phyloP scores from a whole-genome alignment of 106 monocot species.

The Vanilla planifolia region DNA sequence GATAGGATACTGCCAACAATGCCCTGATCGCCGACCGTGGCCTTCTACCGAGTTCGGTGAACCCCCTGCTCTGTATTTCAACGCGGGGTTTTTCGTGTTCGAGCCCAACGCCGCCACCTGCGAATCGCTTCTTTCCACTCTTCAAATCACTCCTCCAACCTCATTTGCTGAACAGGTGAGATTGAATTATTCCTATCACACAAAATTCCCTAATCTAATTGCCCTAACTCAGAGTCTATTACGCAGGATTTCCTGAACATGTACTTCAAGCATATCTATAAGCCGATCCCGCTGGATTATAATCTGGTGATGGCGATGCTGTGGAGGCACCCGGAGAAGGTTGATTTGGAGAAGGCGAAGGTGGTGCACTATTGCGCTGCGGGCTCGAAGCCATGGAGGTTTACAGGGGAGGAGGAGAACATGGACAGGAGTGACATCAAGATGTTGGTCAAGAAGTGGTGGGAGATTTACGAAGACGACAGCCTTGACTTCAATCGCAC shows the following conservation, averaged over 20 bases:
- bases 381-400: conserved; percentile 84
- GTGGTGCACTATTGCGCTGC: conserved; percentile 30
- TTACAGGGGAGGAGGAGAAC: conserved; percentile 57
- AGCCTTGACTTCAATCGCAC: background rate
- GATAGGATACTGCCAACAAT: conserved; percentile 56
- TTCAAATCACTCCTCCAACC: conserved; percentile 1
- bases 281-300: conserved; percentile 49
- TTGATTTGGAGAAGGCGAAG: conserved; percentile 44
- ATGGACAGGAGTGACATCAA: conserved; percentile 73
- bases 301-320: conserved; percentile 10
- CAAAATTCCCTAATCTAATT: background rate
- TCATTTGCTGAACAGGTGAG: background rate
- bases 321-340: conserved; percentile 7
- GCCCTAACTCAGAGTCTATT: background rate
- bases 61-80: conserved; percentile 23
- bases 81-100: conserved; percentile 27
- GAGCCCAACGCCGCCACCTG: conserved; percentile 9
- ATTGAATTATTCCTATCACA: background rate
- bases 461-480: conserved; percentile 63
- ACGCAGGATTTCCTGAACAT: conserved; percentile 38
- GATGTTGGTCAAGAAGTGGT: conserved; percentile 68
- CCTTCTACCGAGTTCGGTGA: conserved; percentile 7
- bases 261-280: conserved; percentile 44
- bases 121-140: conserved; percentile 10
- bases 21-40: conserved; percentile 15